Base-by-base conservation (phyloP, 23 red algal genomes). In the Gracilaria domingensis region DNA sequence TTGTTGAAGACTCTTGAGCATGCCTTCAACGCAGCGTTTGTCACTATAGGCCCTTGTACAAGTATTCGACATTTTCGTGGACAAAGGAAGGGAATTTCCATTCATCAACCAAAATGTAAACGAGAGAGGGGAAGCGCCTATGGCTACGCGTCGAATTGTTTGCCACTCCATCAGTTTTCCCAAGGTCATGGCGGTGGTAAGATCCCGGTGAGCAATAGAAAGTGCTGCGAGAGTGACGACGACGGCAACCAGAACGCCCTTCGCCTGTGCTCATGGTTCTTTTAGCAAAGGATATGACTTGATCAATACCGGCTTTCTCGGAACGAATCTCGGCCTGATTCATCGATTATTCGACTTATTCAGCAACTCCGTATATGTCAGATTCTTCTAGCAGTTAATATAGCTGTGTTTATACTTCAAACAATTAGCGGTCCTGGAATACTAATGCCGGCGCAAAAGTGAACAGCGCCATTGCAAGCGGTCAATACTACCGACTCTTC, bases 371-470 rank as follows among this genome's bases (percentile, higher is more conserved):
- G 75, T 50, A 47, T 94, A n/a, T 72, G 75, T 48, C 72, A 95
- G 29, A 48, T 83, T 33, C 80, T 95, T 0, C 81, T 95, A 14
- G 85, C 80, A 8, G 34, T 88, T 32, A 95, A 95, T 75, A 72
- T 95, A 4, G 66, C 80, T 45, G 86, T 91, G 0, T 95, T 88
- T 57, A 12, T 58, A 11, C 17, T 86, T 65, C 82, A 95, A 42
- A 25, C 44, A 42, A n/a, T 86, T 12, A 56, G 51, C 37, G 71
- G 86, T 11, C 76, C 81, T 32, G 54, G 29, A 30, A 49, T 95
- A 55, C 71, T 95, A 18, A 88, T 93, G 84, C 87, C 2, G 95
- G 95, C 35, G 95, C 95, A 30, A 98, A 98, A 56, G 93, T 98
- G 5, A 98, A 98, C 64, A 84, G 70, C 25, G 75, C 94, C 34